Conservation (phyloP, 108 stramenopile species). For the Nitzschia sp. region DNA sequence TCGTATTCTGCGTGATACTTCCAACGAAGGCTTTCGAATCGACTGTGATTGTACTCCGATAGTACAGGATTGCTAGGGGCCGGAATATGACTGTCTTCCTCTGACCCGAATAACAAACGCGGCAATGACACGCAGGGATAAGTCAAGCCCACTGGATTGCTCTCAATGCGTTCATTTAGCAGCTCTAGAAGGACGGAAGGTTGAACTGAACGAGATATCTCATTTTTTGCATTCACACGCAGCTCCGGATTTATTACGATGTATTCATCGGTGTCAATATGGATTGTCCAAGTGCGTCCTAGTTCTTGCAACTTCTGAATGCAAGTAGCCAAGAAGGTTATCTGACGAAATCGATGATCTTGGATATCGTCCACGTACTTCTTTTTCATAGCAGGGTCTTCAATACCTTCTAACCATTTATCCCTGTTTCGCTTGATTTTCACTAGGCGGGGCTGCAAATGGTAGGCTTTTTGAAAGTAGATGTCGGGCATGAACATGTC, state of each 20-base stretch:
- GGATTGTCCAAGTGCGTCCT: slow-evolving; percentile 48
- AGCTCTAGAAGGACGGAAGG: slow-evolving; percentile 23
- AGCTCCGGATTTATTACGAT: slow-evolving; percentile 28
- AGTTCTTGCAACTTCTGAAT: slow-evolving; percentile 6
- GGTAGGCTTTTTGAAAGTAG: slow-evolving; percentile 20
- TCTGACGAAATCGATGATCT: slow-evolving; percentile 42
- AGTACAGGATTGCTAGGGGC: background rate
- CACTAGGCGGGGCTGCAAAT: slow-evolving; percentile 2
- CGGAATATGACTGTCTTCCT: slow-evolving; percentile 1
- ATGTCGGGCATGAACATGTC: slow-evolving; percentile 39
- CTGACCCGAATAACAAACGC: slow-evolving; percentile 24
- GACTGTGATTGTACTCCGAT: slow-evolving; percentile 13
- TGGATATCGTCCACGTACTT: slow-evolving; percentile 15
- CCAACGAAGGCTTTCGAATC: slow-evolving; percentile 49
- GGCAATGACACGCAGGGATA: slow-evolving; percentile 33
- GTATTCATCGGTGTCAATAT: slow-evolving; percentile 69
- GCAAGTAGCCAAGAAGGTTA: slow-evolving; percentile 34
- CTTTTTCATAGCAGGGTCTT: slow-evolving; percentile 4
- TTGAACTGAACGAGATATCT: background rate
- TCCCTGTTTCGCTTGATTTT: slow-evolving; percentile 2
- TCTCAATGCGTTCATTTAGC: slow-evolving; percentile 23
- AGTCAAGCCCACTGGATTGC: background rate
- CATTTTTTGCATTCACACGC: background rate
- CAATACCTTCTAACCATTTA: slow-evolving; percentile 10
- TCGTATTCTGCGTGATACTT: slow-evolving; percentile 33